Evolutionary conservation across 208 protist species (phyloP), one percentile per base, ranked within the genome.

Genomic region (Leishmania martiniquensis): DNA sequence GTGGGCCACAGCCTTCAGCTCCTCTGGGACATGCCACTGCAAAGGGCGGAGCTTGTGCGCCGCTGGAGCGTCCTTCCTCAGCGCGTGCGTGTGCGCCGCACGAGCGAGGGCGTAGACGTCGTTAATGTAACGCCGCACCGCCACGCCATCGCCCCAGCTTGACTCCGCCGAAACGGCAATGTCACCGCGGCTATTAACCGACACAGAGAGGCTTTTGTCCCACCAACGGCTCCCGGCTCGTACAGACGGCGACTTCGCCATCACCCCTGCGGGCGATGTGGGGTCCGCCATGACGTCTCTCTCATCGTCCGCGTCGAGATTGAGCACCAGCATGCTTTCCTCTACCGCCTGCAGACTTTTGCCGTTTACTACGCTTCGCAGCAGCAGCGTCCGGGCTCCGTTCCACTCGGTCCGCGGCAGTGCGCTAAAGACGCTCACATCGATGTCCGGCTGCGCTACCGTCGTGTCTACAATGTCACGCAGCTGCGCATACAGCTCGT

Each of bases 151-250:
- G 25, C 89, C 88, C 91, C 93, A 96, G 66, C 89, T 91, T 72
- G 92, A 80, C 77, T 98, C 95, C 51, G 91, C 90, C n/a, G 85
- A 85, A 15, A 96, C 85, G 54, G 75, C 84, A 47, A 95, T 45
- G 70, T 81, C 68, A 39, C 93, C 94, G 55, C 89, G 76, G 39
- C 72, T 57, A 25, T 79, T 85, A 0, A 97, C 91, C 37, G 85
- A 89, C 5, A 98, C 85, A n/a, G 87, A 91, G 29, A 98, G 67
- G 60, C 90, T 95, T 84, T 98, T 98, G 78, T 98, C 95, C 90
- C 91, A 96, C 95, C 95, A 97, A 10, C 92, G 89, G 68, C 95
- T 96, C 37, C 70, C 80, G 25, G 63, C 32, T 51, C 72, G 87
- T 13, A 83, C 75, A 17, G 82, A 82, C 15, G 86, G 82, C 68